Evolutionary conservation across 495 filamentous ascomycete genomes (phyloP).

Genomic region (Cudoniella acicularis): DNA sequence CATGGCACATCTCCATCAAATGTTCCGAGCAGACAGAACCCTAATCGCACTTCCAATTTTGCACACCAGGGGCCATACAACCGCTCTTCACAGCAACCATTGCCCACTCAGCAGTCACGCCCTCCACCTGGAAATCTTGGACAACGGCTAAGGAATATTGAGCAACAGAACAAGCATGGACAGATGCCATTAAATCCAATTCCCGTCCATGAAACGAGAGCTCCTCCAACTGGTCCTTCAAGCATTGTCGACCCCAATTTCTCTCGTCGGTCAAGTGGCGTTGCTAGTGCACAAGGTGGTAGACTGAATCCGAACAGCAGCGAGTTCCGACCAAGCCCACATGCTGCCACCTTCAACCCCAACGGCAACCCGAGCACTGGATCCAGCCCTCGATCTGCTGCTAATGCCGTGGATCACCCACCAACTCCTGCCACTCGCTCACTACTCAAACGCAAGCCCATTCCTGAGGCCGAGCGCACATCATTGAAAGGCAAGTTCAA

Average conservation of each 20-base stretch:
- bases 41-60: conserved; percentile 16
- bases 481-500: conserved; percentile 44
- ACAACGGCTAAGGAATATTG: conserved; percentile 40
- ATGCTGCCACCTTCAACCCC: conserved; percentile 76
- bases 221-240: conserved; percentile 52
- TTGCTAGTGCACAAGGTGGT: conserved; percentile 44
- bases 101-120: conserved; percentile 16
- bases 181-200: conserved; percentile 17
- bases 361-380: conserved; percentile 54
- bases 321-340: conserved; percentile 81
- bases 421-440: conserved; percentile 43
- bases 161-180: conserved; percentile 31
- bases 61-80: conserved; percentile 13
- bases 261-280: conserved; percentile 42
- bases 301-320: conserved; percentile 79
- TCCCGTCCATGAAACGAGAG: conserved; percentile 36
- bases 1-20: conserved; percentile 19
- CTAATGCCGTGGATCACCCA: conserved; percentile 44
- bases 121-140: conserved; percentile 34
- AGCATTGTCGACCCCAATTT: conserved; percentile 42
- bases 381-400: conserved; percentile 60
- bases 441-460: conserved; percentile 53
- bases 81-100: conserved; percentile 9
- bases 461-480: conserved; percentile 46
- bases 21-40: conserved; percentile 20